Conservation (phyloP, 2,329 filamentous ascomycete genomes). For the Phoma sp. region DNA sequence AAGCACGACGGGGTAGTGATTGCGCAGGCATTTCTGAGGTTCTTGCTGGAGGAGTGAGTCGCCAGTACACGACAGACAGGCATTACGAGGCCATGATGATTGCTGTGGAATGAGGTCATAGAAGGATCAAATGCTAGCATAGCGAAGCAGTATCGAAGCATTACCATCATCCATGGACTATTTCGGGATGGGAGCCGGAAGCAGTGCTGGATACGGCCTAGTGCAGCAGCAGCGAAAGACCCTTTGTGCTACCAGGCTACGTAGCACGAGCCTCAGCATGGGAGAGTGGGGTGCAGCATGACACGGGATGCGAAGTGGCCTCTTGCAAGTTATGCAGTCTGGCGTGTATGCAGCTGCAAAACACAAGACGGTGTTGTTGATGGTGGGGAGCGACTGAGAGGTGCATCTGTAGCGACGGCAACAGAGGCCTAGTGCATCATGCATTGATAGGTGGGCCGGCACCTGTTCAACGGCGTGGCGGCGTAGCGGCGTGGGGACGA, state of each 20-base stretch:
- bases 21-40: slow-evolving; percentile 75
- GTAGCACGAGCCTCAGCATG: neutral
- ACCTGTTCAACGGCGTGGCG: slow-evolving; percentile 5
- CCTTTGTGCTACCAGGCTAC: slow-evolving; percentile 3
- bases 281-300: neutral
- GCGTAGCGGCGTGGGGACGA: neutral
- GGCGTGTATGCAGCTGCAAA: neutral
- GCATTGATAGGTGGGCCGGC: neutral
- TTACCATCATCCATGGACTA: neutral
- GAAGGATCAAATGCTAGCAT: neutral
- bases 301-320: neutral
- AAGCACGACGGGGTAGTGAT: slow-evolving; percentile 82
- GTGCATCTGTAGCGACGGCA: slow-evolving; percentile 12
- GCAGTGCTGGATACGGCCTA: slow-evolving; percentile 8
- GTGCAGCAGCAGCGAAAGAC: neutral
- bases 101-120: slow-evolving; percentile 1
- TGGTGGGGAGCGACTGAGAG: neutral
- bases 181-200: neutral
- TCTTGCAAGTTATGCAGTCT: neutral
- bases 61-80: neutral
- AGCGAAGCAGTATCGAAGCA: neutral
- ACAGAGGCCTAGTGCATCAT: neutral
- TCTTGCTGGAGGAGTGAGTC: slow-evolving; percentile 66
- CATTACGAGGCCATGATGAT: neutral
- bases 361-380: neutral